Evolutionary conservation across 495 filamentous ascomycete species (phyloP).

Genomic region (Hyaloscypha variabilis): DNA sequence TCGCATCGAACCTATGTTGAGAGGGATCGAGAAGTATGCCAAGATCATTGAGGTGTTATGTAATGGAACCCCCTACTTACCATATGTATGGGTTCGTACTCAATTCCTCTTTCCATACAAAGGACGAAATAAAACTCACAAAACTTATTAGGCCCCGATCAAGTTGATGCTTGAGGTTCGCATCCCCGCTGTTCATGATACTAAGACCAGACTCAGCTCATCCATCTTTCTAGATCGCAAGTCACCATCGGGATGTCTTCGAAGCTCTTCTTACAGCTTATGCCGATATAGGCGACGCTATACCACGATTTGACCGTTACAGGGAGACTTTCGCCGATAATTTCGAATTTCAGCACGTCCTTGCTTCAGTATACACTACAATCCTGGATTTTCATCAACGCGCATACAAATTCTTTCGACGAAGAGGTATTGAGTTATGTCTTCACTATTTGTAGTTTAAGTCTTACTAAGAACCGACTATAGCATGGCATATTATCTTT

Average conservation of each 20-base stretch:
- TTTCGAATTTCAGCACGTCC: constrained; percentile 13
- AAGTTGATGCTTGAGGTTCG: constrained; percentile 43
- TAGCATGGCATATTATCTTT: constrained; percentile 12
- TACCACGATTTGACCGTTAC: constrained; percentile 16
- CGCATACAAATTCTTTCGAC: constrained; percentile 14
- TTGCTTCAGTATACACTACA: constrained; percentile 11
- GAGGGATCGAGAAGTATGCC: constrained; percentile 42
- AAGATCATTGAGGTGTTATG: constrained; percentile 44
- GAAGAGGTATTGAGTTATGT: constrained; percentile 9
- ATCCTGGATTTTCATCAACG: constrained; percentile 17
- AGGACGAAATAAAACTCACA: background rate
- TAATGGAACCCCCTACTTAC: constrained; percentile 47
- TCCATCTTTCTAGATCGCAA: constrained; percentile 4
- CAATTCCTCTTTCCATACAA: background rate
- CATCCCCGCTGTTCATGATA: background rate
- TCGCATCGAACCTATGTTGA: constrained; percentile 42
- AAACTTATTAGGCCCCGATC: constrained; percentile 35
- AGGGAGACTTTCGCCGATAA: constrained; percentile 12
- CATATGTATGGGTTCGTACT: constrained; percentile 44
- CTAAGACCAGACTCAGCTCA: background rate
- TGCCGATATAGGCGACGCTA: constrained; percentile 5
- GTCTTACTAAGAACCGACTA: background rate
- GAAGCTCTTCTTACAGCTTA: constrained; percentile 13
- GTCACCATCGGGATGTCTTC: constrained; percentile 18
- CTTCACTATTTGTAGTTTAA: background rate